Conservation (phyloP, 768 basidiomycete genomes). For the Agaricus subrufescens region DNA sequence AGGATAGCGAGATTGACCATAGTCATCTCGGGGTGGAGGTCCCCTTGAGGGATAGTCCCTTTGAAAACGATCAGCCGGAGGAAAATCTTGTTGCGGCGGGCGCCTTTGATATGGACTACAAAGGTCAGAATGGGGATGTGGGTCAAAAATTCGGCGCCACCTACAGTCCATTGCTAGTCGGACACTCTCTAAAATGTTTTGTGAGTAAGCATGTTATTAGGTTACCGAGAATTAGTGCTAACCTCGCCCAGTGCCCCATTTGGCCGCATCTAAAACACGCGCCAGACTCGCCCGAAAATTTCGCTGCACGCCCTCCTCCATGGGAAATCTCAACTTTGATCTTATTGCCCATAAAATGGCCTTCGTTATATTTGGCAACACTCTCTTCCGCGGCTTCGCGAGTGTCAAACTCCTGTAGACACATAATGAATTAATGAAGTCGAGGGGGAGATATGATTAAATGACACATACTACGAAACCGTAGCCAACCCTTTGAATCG, state of each 20-base stretch:
- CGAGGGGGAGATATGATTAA: constrained; percentile 20
- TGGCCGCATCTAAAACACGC: constrained; percentile 87
- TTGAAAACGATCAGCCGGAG: constrained; percentile 56
- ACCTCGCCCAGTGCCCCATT: constrained; percentile 89
- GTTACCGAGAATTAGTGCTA: constrained; percentile 14
- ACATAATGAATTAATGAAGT: not conserved
- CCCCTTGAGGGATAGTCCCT: constrained; percentile 47
- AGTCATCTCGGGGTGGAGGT: constrained; percentile 50
- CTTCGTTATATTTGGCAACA: constrained; percentile 84
- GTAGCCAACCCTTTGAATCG: constrained; percentile 63
- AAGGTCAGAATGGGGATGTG: not conserved
- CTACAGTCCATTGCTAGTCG: constrained; percentile 51
- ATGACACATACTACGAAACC: constrained; percentile 89
- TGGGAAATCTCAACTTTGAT: constrained; percentile 85
- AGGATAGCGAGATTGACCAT: constrained; percentile 34
- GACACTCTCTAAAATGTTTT: constrained; percentile 57
- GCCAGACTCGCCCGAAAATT: constrained; percentile 80
- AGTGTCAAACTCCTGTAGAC: constrained; percentile 71
- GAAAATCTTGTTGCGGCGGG: constrained; percentile 38
- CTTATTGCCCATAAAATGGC: constrained; percentile 89
- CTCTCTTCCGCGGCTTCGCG: constrained; percentile 82
- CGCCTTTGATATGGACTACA: constrained; percentile 34
- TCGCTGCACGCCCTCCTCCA: constrained; percentile 76
- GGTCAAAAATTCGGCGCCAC: constrained; percentile 19
- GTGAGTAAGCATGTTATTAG: constrained; percentile 3